Conservation (phyloP, 2,329 filamentous ascomycete species). For the Colletotrichum horii region DNA sequence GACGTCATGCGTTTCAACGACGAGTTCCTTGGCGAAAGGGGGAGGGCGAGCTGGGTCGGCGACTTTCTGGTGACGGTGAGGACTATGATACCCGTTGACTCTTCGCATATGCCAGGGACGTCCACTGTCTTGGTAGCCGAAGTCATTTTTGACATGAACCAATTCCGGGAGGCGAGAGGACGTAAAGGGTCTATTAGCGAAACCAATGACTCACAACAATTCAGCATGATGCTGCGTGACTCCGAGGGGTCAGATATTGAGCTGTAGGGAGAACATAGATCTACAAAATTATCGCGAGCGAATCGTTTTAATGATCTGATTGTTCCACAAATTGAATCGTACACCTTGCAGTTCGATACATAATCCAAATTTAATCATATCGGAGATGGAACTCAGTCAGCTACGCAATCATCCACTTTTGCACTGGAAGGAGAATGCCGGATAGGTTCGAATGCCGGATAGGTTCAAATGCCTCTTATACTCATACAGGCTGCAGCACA, state of each 20-base stretch:
- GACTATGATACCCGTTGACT: background rate
- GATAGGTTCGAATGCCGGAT: background rate
- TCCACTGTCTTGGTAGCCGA: background rate
- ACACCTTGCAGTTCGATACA: too few relatives aligned
- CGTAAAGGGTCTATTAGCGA: background rate
- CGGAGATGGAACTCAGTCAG: too few relatives aligned
- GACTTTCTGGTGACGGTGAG: background rate
- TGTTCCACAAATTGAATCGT: too few relatives aligned
- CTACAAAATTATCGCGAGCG: too few relatives aligned
- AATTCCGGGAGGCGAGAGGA: background rate
- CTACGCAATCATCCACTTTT: too few relatives aligned
- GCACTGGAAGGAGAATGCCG: accelerated
- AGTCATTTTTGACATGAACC: background rate
- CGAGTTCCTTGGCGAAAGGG: background rate
- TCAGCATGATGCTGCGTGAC: background rate
- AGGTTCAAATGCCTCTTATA: background rate
- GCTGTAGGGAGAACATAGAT: background rate
- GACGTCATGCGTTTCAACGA: background rate
- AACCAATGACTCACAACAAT: background rate
- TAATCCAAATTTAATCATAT: too few relatives aligned
- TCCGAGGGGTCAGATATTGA: background rate
- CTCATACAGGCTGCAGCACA: background rate
- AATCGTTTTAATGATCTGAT: too few relatives aligned
- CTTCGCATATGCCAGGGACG: background rate
- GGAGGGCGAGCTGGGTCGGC: background rate